Conservation (phyloP, 768 basidiomycete genomes). For the Xerocomellus chrysenteron region DNA sequence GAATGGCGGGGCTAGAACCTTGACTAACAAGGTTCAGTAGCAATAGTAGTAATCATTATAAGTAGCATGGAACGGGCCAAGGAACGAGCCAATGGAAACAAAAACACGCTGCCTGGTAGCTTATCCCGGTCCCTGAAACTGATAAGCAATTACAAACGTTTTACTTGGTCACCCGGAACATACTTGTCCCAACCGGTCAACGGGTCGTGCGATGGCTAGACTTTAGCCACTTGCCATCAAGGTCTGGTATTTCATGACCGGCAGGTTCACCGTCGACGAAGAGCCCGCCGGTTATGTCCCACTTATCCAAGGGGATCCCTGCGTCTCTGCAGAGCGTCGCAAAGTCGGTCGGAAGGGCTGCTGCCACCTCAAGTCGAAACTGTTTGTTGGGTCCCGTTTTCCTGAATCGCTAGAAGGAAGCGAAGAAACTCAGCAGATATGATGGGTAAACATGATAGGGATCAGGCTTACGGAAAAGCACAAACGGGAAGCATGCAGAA, state of each 20-base stretch:
- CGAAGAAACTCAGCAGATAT: neutral
- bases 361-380: conserved; percentile 51
- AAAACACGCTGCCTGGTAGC: conserved; percentile 17
- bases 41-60: conserved; percentile 11
- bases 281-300: conserved; percentile 45
- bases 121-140: conserved; percentile 6
- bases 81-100: conserved; percentile 13
- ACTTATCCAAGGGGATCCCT: conserved; percentile 40
- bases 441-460: neutral
- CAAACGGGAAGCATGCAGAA: conserved; percentile 59
- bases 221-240: conserved; percentile 39
- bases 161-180: conserved; percentile 2
- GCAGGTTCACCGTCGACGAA: conserved; percentile 44
- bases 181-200: neutral
- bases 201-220: conserved; percentile 13
- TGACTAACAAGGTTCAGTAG: conserved; percentile 23
- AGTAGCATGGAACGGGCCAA: conserved; percentile 6
- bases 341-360: conserved; percentile 61
- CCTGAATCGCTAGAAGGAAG: conserved; percentile 45
- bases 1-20: conserved; percentile 21
- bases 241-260: conserved; percentile 35
- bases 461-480: conserved; percentile 49
- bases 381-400: conserved; percentile 44
- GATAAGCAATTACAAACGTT: neutral
- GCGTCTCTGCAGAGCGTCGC: conserved; percentile 46